Base-by-base conservation (phyloP, 345 rosid species). In the Lepidium sativum region DNA sequence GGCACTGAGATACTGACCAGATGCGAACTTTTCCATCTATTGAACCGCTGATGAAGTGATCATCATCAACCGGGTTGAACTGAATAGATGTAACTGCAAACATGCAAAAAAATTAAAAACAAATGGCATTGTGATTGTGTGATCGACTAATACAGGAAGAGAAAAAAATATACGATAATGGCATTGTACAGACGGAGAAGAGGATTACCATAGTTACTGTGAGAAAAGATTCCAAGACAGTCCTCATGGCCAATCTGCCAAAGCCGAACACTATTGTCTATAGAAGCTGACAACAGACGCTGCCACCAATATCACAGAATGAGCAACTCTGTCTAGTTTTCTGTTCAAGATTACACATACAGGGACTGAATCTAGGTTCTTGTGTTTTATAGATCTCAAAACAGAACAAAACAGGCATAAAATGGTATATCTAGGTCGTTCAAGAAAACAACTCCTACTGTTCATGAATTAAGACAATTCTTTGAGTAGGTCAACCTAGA, bases 1-100 rank as follows among this genome's bases (percentile, higher is more conserved):
- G 85, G 78, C 83, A 77, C 20, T 72, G 65, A 67, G 81, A 68
- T 70, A 78, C 60, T 40, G 81, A 81, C 97, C 97, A 90, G 29
- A 87, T 85, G 34, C 97, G 89, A 59, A 90, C 79, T 81, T 85
- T 90, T 41, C 95, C 95, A 51, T 90, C 97, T 67, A 90, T 82
- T 7, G 97, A 90, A 47, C 97, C 95, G 29, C 84, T 90, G 68
- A 87, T 79, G 82, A 90, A 90, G 80, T 76, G 71, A 62, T 80
- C 77, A 63, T 84, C 84, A 73, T 90, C 82, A 53, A 72, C 79
- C 10, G 97, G 97, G 81, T 90, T 85, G 70, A 90, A 90, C 63
- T 90, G 95, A 58, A 85, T 86, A 20, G 86, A 80, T 18, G 97
- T 90, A 45, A 90, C 97, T 90, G 90, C 74, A 81, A 29, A 20